phyloP scores from a whole-genome alignment of 164 flowering plant species.

The Platanus orientalis region DNA sequence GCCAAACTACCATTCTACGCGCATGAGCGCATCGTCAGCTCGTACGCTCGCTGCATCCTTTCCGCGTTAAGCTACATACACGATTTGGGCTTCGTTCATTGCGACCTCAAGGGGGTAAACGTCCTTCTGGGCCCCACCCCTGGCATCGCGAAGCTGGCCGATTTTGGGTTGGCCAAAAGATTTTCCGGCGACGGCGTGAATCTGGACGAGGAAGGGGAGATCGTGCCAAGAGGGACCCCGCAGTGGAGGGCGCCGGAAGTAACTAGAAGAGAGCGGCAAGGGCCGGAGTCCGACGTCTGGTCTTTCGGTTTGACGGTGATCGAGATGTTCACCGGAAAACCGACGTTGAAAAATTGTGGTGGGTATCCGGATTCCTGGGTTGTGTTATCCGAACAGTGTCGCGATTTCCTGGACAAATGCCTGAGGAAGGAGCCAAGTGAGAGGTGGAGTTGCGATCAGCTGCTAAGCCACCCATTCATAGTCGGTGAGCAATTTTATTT shows the following conservation, averaged over 20 bases:
- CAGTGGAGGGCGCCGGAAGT: conserved; percentile 95
- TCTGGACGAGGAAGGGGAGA: neutral
- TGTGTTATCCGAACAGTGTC: conserved; percentile 39
- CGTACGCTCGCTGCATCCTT: conserved; percentile 38
- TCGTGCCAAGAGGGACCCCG: conserved; percentile 60
- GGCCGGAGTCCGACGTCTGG: conserved; percentile 72
- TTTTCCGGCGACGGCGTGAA: neutral
- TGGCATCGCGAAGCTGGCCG: conserved; percentile 60
- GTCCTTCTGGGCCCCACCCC: conserved; percentile 34
- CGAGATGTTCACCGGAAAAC: conserved; percentile 67
- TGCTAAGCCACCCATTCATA: conserved; percentile 54
- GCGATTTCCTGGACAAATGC: conserved; percentile 57
- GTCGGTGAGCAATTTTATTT: neutral
- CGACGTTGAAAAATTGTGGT: conserved; percentile 50
- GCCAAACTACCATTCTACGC: conserved; percentile 7
- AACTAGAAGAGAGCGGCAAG: conserved; percentile 46
- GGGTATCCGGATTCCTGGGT: conserved; percentile 42
- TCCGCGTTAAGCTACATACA: conserved; percentile 51
- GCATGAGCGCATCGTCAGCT: conserved; percentile 36
- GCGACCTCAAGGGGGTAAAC: conserved; percentile 76
- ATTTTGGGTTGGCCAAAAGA: conserved; percentile 60
- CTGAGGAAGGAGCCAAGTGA: conserved; percentile 30
- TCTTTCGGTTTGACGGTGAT: conserved; percentile 74
- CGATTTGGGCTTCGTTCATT: conserved; percentile 51
- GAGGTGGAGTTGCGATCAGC: conserved; percentile 60